Evolutionary conservation across 192 early-diverging fungal species (phyloP).

Genomic region (Powellomyces hirtus): DNA sequence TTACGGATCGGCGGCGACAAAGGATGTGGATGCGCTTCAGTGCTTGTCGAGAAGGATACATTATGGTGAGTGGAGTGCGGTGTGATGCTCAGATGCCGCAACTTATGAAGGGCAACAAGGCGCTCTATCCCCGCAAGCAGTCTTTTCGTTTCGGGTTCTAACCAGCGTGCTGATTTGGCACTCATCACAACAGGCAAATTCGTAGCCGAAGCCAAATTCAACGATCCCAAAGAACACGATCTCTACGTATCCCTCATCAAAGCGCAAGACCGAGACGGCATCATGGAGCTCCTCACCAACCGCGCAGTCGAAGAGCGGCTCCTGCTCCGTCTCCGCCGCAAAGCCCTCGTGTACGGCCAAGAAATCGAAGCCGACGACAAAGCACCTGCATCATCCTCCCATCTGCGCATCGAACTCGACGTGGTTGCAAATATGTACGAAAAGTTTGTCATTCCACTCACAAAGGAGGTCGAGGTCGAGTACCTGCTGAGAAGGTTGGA

Average conservation of each 20-base stretch:
- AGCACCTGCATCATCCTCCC: not conserved
- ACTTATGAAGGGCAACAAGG: too few relatives aligned
- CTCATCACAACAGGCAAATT: constrained; percentile 76
- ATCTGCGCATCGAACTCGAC: constrained; percentile 68
- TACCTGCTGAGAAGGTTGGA: constrained; percentile 79
- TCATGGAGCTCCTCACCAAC: constrained; percentile 90
- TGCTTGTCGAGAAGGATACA: constrained; percentile 90
- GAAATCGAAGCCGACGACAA: constrained; percentile 64
- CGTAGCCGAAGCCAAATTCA: constrained; percentile 96
- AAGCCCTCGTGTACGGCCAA: constrained; percentile 92
- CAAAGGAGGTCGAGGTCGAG: constrained; percentile 93
- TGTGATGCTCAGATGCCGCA: not conserved
- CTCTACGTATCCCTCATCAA: constrained; percentile 76
- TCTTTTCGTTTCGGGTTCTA: too few relatives aligned
- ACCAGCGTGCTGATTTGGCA: too few relatives aligned
- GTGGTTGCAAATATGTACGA: constrained; percentile 90
- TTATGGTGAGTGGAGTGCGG: constrained; percentile 59
- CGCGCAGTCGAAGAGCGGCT: constrained; percentile 77
- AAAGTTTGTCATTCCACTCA: constrained; percentile 93
- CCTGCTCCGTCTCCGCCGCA: constrained; percentile 76
- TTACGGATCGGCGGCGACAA: constrained; percentile 91
- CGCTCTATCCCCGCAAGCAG: too few relatives aligned
- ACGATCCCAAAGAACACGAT: constrained; percentile 68
- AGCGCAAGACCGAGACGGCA: constrained; percentile 65
- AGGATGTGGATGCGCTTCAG: constrained; percentile 91